Evolutionary conservation across 2,329 filamentous ascomycete genomes (phyloP).

Genomic region (Anthostomella pinea): DNA sequence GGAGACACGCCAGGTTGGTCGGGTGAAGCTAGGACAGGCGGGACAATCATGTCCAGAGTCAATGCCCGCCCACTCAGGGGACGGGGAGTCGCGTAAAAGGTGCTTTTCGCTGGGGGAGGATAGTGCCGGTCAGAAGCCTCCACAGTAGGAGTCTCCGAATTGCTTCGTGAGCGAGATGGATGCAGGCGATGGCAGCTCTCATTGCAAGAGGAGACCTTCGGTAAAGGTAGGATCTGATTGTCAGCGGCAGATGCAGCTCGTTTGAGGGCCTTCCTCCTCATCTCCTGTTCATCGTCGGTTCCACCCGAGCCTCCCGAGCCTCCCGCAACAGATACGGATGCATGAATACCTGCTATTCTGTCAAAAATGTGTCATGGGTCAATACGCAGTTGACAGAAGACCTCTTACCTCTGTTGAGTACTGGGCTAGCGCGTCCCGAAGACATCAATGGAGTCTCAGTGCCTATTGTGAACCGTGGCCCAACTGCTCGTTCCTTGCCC

Average conservation of each 20-base stretch:
- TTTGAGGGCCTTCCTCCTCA: conserved; percentile 14
- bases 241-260: conserved; percentile 13
- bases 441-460: conserved; percentile 15
- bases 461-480: conserved; percentile 11
- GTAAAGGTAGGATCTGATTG: conserved; percentile 14
- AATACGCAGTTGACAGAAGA: background rate
- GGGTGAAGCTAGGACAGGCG: conserved; percentile 6
- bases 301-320: conserved; percentile 16
- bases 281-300: conserved; percentile 24
- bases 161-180: conserved; percentile 18
- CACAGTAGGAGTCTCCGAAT: conserved; percentile 12
- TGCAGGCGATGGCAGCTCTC: conserved; percentile 23
- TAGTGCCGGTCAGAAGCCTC: conserved; percentile 23
- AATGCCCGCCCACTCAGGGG: conserved; percentile 17
- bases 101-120: conserved; percentile 24
- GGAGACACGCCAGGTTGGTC: conserved; percentile 12
- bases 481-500: conserved; percentile 25
- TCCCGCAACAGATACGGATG: conserved; percentile 14
- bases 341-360: conserved; percentile 9
- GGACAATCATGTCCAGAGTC: conserved; percentile 10
- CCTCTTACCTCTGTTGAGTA: conserved; percentile 22
- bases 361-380: conserved; percentile 7
- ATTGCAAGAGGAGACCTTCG: conserved; percentile 16
- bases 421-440: conserved; percentile 13
- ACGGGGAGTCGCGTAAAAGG: conserved; percentile 26